Evolutionary conservation across 2,329 filamentous ascomycete genomes (phyloP), one percentile per base, ranked within the genome.

Genomic region (Sarocladium brachiariae): DNA sequence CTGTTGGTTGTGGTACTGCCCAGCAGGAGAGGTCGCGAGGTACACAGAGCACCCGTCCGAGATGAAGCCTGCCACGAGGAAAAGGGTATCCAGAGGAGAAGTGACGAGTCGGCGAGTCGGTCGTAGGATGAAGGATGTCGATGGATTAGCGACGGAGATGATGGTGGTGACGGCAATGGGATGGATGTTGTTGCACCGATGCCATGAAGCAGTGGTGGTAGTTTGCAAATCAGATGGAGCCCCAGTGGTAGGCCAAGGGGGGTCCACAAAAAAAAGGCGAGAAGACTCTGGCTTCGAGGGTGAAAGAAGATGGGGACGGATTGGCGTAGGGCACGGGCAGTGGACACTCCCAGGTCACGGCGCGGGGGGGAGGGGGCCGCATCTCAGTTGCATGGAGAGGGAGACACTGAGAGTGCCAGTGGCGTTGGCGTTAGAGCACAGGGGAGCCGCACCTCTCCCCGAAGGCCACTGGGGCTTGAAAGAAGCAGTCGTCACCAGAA

Each of bases 41-140:
- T 6, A 39, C 37, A 7, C 16, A n/a, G 14, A 23, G 11, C 11
- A 35, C 7, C 11, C 6, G 33, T 6, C 14, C 14, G 34, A 16
- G 34, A 11, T 18, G 8, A 16, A 39, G 19, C 37, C 16, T 39
- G 37, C 16, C 6, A 23, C 7, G 19, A 24, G 49, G 52, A 51
- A 10, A 52, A 53, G 49, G 51, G 49, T 47, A 51, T 16, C 39
- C 39, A 10, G 45, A 27, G 37, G n/a, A n/a, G n/a, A n/a, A n/a
- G n/a, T n/a, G 24, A 50, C 41, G 39, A 30, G 49, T 27, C 38
- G 27, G 7, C 19, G 25, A n/a, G 14, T 16, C 24, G 48, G 21
- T 33, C 6, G 52, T 35, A 25, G 33, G 48, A 31, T 35, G 43
- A 43, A n/a, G 50, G 50, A 45, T 21, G 50, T 51, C 50, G n/a